These are phyloP conservation scores for Pleurotus citrinopileatus DNA, from an alignment of 768 basidiomycete genomes.

Conservation along the genomic window DNA sequence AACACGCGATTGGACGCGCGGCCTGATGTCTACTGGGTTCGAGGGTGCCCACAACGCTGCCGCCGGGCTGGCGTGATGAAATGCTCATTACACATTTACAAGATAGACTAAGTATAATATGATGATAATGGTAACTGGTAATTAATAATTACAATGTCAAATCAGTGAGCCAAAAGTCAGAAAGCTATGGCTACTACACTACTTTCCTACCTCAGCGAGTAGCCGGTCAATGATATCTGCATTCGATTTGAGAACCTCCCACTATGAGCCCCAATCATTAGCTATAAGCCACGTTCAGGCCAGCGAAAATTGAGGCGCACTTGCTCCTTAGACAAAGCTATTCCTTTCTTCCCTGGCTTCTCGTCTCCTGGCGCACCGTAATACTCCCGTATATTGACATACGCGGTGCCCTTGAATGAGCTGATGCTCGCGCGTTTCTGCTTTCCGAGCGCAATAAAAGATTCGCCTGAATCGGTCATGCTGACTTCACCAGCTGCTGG, in stretches of 20 bases:
- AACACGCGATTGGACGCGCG: conserved; percentile 60
- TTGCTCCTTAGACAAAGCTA: conserved; percentile 64
- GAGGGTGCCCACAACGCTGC: conserved; percentile 69
- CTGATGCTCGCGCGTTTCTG: conserved; percentile 63
- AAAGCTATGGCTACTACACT: no score
- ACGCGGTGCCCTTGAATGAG: conserved; percentile 42
- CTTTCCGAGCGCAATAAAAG: conserved; percentile 71
- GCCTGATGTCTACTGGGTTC: conserved; percentile 56
- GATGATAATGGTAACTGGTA: no score
- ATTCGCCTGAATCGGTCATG: conserved; percentile 34
- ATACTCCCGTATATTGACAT: conserved; percentile 76
- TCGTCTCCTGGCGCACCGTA: conserved; percentile 51
- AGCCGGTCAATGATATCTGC: conserved; percentile 48
- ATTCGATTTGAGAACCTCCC: conserved; percentile 51
- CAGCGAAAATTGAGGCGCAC: conserved; percentile 35
- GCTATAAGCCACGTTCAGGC: no score
- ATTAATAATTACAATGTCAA: no score
- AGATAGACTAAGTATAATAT: not conserved
- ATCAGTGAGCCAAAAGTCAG: no score
- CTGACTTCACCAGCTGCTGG: not conserved
- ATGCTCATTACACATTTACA: conserved; percentile 5
- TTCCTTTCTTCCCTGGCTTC: conserved; percentile 83
- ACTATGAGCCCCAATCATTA: conserved; percentile 31
- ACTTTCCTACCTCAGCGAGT: conserved; percentile 36
- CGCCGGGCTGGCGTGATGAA: conserved; percentile 50